Percentiles rank a stretch among this genome's conserved stretches.
These are phyloP conservation scores for Fusarium sp. DNA, from an alignment of 2,329 filamentous ascomycete species.

Conservation along the genomic window DNA sequence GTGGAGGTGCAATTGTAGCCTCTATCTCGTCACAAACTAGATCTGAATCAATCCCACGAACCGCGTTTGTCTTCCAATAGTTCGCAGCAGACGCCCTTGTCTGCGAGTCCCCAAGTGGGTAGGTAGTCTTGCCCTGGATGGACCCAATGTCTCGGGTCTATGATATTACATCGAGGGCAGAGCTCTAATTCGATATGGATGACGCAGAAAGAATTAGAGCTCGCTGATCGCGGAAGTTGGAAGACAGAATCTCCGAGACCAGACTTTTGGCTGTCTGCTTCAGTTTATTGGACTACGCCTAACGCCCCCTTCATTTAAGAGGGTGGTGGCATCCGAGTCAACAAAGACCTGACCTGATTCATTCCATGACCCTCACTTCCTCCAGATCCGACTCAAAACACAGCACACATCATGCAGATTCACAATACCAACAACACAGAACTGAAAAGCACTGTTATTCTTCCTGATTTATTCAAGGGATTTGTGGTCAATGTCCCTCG, in stretches of 20 bases:
- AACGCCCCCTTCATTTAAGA: not conserved
- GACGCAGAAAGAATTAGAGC: not conserved
- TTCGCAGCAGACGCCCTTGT: not conserved
- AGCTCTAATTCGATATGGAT: not conserved
- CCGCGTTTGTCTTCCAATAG: constrained; percentile 14
- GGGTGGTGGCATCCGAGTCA: not conserved
- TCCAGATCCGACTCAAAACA: too few species aligned
- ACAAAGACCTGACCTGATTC: not conserved
- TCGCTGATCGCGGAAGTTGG: too few species aligned
- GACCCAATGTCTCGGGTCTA: not conserved
- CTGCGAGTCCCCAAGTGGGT: not conserved
- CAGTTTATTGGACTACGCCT: constrained; percentile 2
- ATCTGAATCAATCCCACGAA: not conserved
- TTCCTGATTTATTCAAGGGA: constrained; percentile 16
- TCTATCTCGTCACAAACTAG: constrained; percentile 6
- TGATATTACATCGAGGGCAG: not conserved
- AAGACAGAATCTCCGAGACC: not conserved
- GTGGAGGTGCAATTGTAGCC: not conserved
- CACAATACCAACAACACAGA: not conserved
- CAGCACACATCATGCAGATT: constrained; percentile 2
- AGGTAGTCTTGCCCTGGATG: not conserved
- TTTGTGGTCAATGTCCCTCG: constrained; percentile 16
- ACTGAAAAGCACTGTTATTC: not conserved
- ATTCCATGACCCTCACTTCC: not conserved
- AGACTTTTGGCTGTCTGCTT: not conserved